These are phyloP conservation scores for Fomitopsis serialis DNA, from an alignment of 768 basidiomycete species.

Conservation along the genomic window DNA sequence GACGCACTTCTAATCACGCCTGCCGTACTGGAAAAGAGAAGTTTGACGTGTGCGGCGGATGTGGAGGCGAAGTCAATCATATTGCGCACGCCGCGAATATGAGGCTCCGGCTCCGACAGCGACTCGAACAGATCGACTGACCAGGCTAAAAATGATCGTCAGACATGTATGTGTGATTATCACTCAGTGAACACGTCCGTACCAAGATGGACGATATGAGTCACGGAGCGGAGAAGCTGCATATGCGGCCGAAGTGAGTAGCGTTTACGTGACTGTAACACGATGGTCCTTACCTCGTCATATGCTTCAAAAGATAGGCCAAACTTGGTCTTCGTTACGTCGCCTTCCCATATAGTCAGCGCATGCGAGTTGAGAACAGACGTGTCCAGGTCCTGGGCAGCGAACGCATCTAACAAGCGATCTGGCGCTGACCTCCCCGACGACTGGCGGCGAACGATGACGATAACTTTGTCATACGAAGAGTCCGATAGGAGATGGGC, in stretches of 20 bases:
- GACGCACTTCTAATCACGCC: neutral
- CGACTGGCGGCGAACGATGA: neutral
- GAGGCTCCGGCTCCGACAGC: neutral
- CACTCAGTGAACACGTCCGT: neutral
- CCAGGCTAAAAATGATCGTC: constrained; percentile 3
- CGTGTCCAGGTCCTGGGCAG: neutral
- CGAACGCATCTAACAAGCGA: neutral
- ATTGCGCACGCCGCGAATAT: neutral
- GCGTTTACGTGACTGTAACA: neutral
- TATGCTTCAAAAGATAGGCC: neutral
- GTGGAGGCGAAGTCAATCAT: neutral
- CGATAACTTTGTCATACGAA: constrained; percentile 4
- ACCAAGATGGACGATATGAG: constrained; percentile 10
- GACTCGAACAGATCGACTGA: neutral
- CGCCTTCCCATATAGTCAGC: constrained; percentile 4
- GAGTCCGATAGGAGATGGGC: neutral
- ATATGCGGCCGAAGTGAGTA: neutral
- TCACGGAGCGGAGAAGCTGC: constrained; percentile 5
- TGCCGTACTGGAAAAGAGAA: neutral
- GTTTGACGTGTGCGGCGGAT: neutral
- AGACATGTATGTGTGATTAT: neutral
- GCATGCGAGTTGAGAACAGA: neutral
- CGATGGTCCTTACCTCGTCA: neutral
- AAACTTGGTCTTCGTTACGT: neutral
- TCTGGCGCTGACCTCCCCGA: neutral